Base-by-base conservation (phyloP, 306 rosid genomes). In the Sechiopsis laciniata region DNA sequence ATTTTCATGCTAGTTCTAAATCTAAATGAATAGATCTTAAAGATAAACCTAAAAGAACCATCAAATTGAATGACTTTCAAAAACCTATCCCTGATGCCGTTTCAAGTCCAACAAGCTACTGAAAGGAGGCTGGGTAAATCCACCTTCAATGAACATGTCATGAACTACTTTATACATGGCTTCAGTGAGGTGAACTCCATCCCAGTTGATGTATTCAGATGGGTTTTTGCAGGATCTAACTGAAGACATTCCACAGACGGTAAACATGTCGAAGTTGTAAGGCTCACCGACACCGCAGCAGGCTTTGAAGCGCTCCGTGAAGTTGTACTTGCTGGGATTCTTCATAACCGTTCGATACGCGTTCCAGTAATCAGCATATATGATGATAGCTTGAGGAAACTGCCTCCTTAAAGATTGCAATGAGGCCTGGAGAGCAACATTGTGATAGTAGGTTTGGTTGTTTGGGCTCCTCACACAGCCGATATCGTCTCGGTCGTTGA, bases 121-220 rank as follows among this genome's bases (percentile, higher is more conserved):
- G 59, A 91, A 91, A 0, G 92, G 88, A 74, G 97, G 99, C 57
- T 76, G 87, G 62, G 71, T 89, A 22, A 71, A 70, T n/a, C 80
- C 84, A 61, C 99, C 97, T 54, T 79, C 80, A 20, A 94, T 75
- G 75, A 89, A 87, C 99, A 89, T 86, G 35, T 78, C 69, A 57
- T 94, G 76, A 69, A 94, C 79, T 63, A 76, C 91, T 82, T 85
- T 87, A 52, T 94, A 89, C 97, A 94, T 91, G n/a, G 90, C 97
- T 72, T 94, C 99, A 0, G 97, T 94, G 60, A 94, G 87, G 35
- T 94, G 99, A 84, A 94, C 96, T 64, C 97, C 99, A 76, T 94
- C 99, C 99, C 99, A 94, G 26, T 94, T 94, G 32, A 94, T 79
- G 80, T 84, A 91, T 51, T 83, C 85, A 29, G 88, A 75, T 58